Base-by-base conservation (phyloP, 345 rosid species). In the Bruguiera parviflora region DNA sequence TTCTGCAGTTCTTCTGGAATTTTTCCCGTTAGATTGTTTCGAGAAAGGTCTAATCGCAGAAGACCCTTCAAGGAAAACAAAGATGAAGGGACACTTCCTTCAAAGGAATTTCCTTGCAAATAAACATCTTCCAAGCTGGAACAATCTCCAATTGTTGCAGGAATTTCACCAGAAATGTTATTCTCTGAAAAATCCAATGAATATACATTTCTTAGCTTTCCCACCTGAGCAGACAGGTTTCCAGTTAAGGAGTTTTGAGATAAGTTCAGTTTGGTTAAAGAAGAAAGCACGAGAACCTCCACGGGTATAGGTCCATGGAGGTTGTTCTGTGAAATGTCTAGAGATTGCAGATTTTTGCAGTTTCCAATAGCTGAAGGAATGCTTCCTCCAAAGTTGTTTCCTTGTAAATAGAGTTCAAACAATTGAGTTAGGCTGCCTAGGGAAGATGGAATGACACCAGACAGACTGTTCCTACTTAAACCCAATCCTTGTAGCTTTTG, bases 61-160 rank as follows among this genome's bases (percentile, higher is more conserved):
- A 70, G 58, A 11, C 33, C 73, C 57, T 52, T 62, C 61, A 70
- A 53, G 22, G 16, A 31, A 33, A 28, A 25, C n/a, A 70, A 51
- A 63, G 73, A 49, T 22, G 66, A 32, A 13, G 67, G 73, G 31
- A 70, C 22, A 28, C 20, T 19, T 49, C 73, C 73, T 35, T 70
- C 52, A 24, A 70, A 63, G 31, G 59, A 24, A 24, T 56, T 56
- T 10, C 59, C 29, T 27, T 56, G 59, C 16, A 56, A 27, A 13
- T 51, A 46, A 29, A 70, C 31, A n/a, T n/a, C 21, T 31, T 70
- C 67, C 67, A 70, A 37, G 39, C 37, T 62, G 13, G 28, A 10
- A 33, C 60, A 70, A n/a, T 52, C 49, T 31, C 61, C 67, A 53
- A 70, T 52, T 15, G 66, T 27, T 4, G 8, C 18, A 22, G 73